phyloP scores from a whole-genome alignment of 2,329 filamentous ascomycete species.

The Biscogniauxia marginata region DNA sequence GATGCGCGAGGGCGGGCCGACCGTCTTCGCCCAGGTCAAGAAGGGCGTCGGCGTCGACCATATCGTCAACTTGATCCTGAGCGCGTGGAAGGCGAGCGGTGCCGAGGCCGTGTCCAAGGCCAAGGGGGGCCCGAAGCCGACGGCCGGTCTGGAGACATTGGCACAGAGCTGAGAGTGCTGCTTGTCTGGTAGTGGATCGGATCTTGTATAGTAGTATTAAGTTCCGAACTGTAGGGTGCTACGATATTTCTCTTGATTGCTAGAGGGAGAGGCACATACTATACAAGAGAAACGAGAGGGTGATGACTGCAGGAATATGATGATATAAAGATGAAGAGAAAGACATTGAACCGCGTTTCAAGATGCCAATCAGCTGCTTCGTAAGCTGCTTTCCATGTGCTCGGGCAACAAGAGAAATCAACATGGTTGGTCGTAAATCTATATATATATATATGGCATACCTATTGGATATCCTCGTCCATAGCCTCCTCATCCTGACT shows the following conservation, averaged over 20 bases:
- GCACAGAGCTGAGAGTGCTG: conserved; percentile 2
- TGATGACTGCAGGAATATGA: neutral
- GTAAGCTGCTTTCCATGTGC: neutral
- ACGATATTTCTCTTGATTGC: neutral
- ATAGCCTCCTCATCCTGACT: conserved; percentile 35
- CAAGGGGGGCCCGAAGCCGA: conserved; percentile 57
- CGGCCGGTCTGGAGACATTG: conserved; percentile 53
- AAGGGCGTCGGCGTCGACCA: conserved; percentile 79
- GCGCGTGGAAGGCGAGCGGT: conserved; percentile 89
- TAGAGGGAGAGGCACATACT: neutral
- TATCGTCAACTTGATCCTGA: conserved; percentile 84
- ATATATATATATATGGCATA: conserved; percentile 1
- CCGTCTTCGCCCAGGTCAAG: conserved; percentile 97
- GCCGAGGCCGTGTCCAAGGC: conserved; percentile 61
- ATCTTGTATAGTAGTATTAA: neutral
- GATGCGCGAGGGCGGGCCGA: conserved; percentile 94
- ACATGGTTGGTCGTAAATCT: neutral
- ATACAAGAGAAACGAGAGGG: neutral
- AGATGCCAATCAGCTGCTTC: neutral
- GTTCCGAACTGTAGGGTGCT: neutral
- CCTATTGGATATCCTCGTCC: conserved; percentile 39
- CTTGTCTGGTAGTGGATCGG: neutral
- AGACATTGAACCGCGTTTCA: neutral
- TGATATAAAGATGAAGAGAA: neutral
- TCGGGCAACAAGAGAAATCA: neutral